Percentiles rank a stretch among this genome's conserved stretches.
phyloP scores from a whole-genome alignment of 192 early-diverging fungal species.

The Thamnidium elegans region DNA sequence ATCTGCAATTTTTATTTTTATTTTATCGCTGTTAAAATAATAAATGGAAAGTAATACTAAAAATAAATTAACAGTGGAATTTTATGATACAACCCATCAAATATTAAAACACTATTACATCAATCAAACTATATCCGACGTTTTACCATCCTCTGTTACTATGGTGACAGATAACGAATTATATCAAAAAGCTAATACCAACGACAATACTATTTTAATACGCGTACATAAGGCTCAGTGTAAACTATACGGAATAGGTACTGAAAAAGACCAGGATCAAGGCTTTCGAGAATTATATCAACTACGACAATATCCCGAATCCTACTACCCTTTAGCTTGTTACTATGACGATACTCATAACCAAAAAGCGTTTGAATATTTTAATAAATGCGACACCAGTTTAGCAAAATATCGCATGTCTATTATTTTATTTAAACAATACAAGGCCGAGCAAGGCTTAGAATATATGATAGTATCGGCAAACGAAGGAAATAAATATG shows the following conservation, averaged over 20 bases:
- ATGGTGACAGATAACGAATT: too few relatives aligned
- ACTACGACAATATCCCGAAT: slow-evolving; percentile 12
- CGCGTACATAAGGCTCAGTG: slow-evolving; percentile 3
- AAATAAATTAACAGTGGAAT: too few relatives aligned
- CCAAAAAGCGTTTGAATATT: slow-evolving; percentile 18
- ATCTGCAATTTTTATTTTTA: neutral
- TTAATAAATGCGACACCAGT: slow-evolving; percentile 1
- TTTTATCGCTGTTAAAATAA: neutral
- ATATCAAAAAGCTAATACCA: neutral
- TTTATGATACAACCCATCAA: too few relatives aligned
- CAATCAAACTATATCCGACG: too few relatives aligned
- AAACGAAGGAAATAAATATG: slow-evolving; percentile 7
- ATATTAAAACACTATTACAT: too few relatives aligned
- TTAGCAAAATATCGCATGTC: neutral
- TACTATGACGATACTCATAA: slow-evolving; percentile 25
- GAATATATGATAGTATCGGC: neutral
- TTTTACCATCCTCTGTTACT: too few relatives aligned
- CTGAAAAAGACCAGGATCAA: neutral
- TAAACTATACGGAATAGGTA: slow-evolving; percentile 11
- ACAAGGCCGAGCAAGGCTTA: slow-evolving; percentile 19
- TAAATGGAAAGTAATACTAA: neutral
- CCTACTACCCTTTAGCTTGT: slow-evolving; percentile 30
- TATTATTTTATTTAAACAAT: neutral
- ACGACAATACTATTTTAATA: neutral
- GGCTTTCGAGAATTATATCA: slow-evolving; percentile 2